Base-by-base conservation (phyloP, 2,329 filamentous ascomycete genomes). In the Epichloe gansuensis region DNA sequence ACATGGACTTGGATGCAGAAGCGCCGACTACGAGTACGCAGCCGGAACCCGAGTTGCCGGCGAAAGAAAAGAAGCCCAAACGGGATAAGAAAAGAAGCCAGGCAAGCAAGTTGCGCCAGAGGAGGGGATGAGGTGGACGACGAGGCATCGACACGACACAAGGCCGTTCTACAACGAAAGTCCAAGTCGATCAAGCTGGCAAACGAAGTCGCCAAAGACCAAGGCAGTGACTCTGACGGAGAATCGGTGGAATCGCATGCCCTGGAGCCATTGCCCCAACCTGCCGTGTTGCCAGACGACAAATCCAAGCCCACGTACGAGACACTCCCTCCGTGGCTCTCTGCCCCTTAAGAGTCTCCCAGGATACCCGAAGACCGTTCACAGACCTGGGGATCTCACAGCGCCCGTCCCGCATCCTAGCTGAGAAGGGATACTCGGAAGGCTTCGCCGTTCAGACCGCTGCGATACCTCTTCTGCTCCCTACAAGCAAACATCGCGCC, bases 211-310 rank as follows among this genome's bases (percentile, higher is more conserved):
- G 65, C 69, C 3, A 62, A 67, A 2, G 60, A 65, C 1, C 59
- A 62, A 34, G 61, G 63, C 37, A 60, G 64, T n/a, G 58, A 48
- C 7, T 50, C 63, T 0, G 66, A 69, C 4, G 60, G 62, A 15
- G 67, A 70, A 42, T 57, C 64, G 23, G 59, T 60, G 12, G 75
- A 80, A 60, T 65, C 83, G 3, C 83, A 90, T 64, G 88, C 88
- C 23, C 74, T 97, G 1, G 82, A 86, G 52, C 90, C 89, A 6
- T 73, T 95, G 21, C 90, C 90, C 7, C 90, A 95, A 59, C 90
- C 88, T 12, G 77, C 78, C 35, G 80, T 78, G 0, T 74, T 81
- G 1, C 71, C 75, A 1, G 76, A 82, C 46, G 70, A 77, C 34
- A 72, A 73, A 1, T 75, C 78, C 49, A 76, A 77, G 51, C 81